A percentile compares a stretch with the other conserved stretches of the same genome.
These are phyloP conservation scores for Physaria fendleri DNA, from an alignment of 345 rosid genomes.

Conservation along the genomic window DNA sequence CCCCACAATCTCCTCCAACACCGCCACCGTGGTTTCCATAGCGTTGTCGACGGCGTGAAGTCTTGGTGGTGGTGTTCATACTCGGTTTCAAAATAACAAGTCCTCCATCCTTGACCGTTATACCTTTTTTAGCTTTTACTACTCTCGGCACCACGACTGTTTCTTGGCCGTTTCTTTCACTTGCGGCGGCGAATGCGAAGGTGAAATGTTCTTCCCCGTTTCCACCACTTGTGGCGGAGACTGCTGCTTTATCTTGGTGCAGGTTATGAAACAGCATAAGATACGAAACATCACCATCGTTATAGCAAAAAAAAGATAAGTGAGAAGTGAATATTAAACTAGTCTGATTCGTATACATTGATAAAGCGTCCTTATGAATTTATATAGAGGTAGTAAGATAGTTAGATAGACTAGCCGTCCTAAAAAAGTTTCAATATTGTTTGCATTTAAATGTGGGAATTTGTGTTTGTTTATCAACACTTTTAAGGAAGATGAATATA, in stretches of 20 bases:
- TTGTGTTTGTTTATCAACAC: not conserved
- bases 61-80: no score
- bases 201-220: not conserved
- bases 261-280: conserved; percentile 16
- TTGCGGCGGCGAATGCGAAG: not conserved
- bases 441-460: not conserved
- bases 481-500: not conserved
- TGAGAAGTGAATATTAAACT: not conserved
- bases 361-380: not conserved
- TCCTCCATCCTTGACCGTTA: no score
- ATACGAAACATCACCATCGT: conserved; percentile 13
- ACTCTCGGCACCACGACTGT: not conserved
- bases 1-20: conserved; percentile 3
- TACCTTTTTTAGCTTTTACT: no score
- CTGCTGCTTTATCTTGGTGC: conserved; percentile 17
- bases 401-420: no score
- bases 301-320: not conserved
- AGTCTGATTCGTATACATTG: not conserved
- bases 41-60: no score
- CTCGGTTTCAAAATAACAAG: no score
- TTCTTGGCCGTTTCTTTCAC: not conserved
- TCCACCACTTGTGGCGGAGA: not conserved
- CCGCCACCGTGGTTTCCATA: not conserved
- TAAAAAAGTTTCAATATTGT: no score
- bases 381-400: no score